phyloP scores from a whole-genome alignment of 2,329 filamentous ascomycete genomes.

The Aspergillus fijiensis region DNA sequence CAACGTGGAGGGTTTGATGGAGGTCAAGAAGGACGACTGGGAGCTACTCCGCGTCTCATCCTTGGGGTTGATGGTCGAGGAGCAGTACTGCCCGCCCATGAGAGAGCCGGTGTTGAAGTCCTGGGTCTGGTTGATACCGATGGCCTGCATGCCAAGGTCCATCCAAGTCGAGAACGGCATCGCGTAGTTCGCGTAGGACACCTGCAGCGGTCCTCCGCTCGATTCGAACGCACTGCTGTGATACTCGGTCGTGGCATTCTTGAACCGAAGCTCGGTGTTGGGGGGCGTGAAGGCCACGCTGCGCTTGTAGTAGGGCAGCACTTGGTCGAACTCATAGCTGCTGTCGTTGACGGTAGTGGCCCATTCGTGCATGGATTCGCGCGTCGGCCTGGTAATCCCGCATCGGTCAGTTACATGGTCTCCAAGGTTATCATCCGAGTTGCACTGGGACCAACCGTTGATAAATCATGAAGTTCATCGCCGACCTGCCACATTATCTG shows the following conservation, averaged over 20 bases:
- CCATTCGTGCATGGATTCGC: constrained; percentile 22
- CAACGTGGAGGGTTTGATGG: constrained; percentile 32
- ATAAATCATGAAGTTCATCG: constrained; percentile 26
- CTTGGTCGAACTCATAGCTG: constrained; percentile 28
- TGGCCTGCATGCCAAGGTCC: constrained; percentile 38
- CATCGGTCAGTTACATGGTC: not conserved
- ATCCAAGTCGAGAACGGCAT: constrained; percentile 44
- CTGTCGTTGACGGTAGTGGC: constrained; percentile 23
- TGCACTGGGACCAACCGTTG: constrained; percentile 19
- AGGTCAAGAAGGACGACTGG: constrained; percentile 37
- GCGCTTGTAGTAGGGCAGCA: constrained; percentile 29
- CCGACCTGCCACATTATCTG: constrained; percentile 13
- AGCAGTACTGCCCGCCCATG: constrained; percentile 40
- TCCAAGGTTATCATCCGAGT: not conserved
- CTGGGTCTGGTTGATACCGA: constrained; percentile 39
- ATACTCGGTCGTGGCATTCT: constrained; percentile 24
- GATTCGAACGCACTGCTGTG: constrained; percentile 19
- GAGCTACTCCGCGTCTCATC: constrained; percentile 30
- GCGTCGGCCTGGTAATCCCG: constrained; percentile 9
- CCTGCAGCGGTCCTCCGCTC: constrained; percentile 37
- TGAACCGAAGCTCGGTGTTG: constrained; percentile 7
- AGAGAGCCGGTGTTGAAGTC: constrained; percentile 47
- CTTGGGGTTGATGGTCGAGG: constrained; percentile 32
- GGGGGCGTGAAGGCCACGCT: constrained; percentile 30
- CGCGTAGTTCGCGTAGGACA: constrained; percentile 45